Percentiles rank a stretch among this genome's conserved stretches.
Conservation (phyloP, 306 rosid species). For the Albizia julibrissin region DNA sequence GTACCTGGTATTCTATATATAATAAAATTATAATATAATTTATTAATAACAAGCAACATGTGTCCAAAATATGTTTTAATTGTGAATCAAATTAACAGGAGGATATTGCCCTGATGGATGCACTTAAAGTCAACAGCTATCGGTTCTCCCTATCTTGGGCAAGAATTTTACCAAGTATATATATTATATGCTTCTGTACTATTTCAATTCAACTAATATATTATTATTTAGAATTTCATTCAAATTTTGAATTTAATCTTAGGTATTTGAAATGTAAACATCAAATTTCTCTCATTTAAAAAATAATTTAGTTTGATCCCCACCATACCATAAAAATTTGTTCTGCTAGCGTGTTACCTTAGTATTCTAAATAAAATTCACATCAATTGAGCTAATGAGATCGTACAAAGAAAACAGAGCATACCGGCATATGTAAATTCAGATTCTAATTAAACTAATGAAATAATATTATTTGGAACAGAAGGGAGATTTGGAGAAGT, state of each 20-base stretch:
- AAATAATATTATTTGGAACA: not conserved
- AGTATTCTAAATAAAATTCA: not conserved
- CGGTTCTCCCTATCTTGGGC: slow-evolving; percentile 81
- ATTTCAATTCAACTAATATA: not conserved
- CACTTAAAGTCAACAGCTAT: slow-evolving; percentile 57
- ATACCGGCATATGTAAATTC: not conserved
- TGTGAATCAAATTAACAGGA: slow-evolving; percentile 44
- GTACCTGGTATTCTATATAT: not conserved
- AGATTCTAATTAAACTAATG: not conserved
- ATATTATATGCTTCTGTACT: slow-evolving; percentile 38
- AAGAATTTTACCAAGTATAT: slow-evolving; percentile 76
- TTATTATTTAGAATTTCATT: not conserved
- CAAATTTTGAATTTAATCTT: not conserved
- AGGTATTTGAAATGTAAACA: not conserved
- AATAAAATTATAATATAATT: not conserved
- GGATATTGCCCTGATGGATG: slow-evolving; percentile 59
- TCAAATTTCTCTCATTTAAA: not conserved
- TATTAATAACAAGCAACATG: not conserved
- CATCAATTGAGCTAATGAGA: not conserved
- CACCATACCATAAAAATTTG: not conserved
- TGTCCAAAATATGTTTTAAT: not conserved
- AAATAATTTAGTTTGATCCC: not conserved
- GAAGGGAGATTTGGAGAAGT: slow-evolving; percentile 59
- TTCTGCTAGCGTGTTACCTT: not conserved
- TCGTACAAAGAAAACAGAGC: not conserved